Evolutionary conservation across 2,329 filamentous ascomycete genomes (phyloP), one percentile per base, ranked within the genome.

Genomic region (Aspergillus sclerotialis): DNA sequence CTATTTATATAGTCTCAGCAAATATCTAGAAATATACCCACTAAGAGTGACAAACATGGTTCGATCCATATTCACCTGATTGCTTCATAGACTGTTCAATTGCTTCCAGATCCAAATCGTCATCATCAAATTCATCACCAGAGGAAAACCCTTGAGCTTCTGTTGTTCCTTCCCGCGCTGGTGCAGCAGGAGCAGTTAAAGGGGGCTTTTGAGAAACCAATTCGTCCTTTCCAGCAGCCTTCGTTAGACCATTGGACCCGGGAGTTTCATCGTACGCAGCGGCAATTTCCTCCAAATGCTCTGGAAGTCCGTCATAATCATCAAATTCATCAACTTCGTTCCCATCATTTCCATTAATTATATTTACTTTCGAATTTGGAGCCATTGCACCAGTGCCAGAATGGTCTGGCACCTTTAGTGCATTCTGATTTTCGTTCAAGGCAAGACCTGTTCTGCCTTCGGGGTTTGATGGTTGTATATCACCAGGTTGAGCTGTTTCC

Each of bases 41-140:
- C 50, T 58, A 57, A 57, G 65, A 63, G 54, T 53, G 59, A 56
- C 65, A 54, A 52, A 80, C 78, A 64, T 92, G 81, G 31, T 82
- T 86, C 30, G 83, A 82, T 52, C 76, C 77, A 46, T 80, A 64
- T 61, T 88, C 82, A 44, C 79, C 80, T 40, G 82, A 79, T 39
- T 58, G 47, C 39, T 52, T 47, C 51, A 68, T 68, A 53, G 73
- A 69, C 32, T 72, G 64, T 49, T 90, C 85, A 52, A 86, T 83
- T 59, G 58, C 61, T 32, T 64, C 59, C 36, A 67, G 34, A 38
- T 94, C 87, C 59, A 77, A 68, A 41, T 79, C 74, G 45, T 73
- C 73, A 44, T 72, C 75, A 30, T 80, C 83, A 67, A 86, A 86
- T 50, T 87, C 87, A 63, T 87, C 84, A 38, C 76, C 82, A 43